Evolutionary conservation across 2,329 filamentous ascomycete species (phyloP).

Genomic region (Talaromyces piceae): DNA sequence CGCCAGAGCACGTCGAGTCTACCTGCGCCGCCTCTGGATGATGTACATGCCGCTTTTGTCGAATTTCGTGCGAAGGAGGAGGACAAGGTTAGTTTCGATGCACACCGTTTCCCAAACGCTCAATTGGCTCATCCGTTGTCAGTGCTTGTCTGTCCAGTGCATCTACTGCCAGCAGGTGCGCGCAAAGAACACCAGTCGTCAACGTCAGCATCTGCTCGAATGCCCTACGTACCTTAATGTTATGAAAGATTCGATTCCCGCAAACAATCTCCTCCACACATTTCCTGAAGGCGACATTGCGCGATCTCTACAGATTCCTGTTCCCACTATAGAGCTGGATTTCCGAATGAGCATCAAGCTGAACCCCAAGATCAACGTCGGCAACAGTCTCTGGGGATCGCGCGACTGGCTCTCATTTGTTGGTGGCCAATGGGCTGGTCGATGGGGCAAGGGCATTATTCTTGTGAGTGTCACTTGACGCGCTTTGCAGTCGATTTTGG

Average conservation of each 20-base stretch:
- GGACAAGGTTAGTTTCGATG: slow-evolving; percentile 31
- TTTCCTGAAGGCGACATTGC: slow-evolving; percentile 45
- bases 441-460: slow-evolving; percentile 46
- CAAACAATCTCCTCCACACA: slow-evolving; percentile 44
- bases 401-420: slow-evolving; percentile 46
- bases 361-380: slow-evolving; percentile 44
- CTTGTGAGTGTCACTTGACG: slow-evolving; percentile 26
- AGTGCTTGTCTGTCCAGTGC: slow-evolving; percentile 44
- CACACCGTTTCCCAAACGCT: neutral
- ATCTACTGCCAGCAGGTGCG: slow-evolving; percentile 45
- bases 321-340: slow-evolving; percentile 43
- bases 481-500: neutral
- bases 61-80: slow-evolving; percentile 42
- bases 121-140: slow-evolving; percentile 8
- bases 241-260: slow-evolving; percentile 46
- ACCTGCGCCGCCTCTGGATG: slow-evolving; percentile 41
- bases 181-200: slow-evolving; percentile 45
- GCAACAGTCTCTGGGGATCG: slow-evolving; percentile 42
- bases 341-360: slow-evolving; percentile 48
- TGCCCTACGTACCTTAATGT: slow-evolving; percentile 45
- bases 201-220: slow-evolving; percentile 43
- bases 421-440: slow-evolving; percentile 45
- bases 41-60: slow-evolving; percentile 44
- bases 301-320: slow-evolving; percentile 40
- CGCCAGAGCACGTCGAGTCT: slow-evolving; percentile 34